These are phyloP conservation scores for Talaromyces liani DNA, from an alignment of 495 filamentous ascomycete species.

Conservation along the genomic window DNA sequence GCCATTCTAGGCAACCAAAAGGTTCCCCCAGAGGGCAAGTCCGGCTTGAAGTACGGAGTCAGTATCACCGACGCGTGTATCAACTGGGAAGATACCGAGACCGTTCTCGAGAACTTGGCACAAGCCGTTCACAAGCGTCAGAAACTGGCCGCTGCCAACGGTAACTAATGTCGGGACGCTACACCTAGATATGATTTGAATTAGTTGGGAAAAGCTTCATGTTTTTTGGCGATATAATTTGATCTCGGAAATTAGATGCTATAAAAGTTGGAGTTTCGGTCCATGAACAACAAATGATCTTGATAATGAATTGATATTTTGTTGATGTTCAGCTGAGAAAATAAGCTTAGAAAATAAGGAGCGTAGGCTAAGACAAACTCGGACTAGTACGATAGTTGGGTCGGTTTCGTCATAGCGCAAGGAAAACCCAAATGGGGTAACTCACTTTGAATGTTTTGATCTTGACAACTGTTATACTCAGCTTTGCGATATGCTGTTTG, in stretches of 20 bases:
- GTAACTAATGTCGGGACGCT: background rate
- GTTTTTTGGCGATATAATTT: background rate
- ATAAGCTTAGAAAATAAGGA: background rate
- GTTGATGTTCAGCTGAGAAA: background rate
- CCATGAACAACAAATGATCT: background rate
- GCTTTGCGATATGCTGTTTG: background rate
- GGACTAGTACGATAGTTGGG: background rate
- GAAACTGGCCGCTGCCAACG: background rate
- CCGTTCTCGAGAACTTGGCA: conserved; percentile 70
- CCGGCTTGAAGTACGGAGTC: conserved; percentile 85
- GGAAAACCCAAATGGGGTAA: background rate
- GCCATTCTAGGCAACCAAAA: conserved; percentile 69
- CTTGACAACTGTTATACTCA: background rate
- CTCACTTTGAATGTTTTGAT: background rate
- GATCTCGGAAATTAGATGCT: background rate
- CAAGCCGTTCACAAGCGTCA: conserved; percentile 59
- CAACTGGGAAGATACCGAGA: conserved; percentile 85
- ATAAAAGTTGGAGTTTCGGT: background rate
- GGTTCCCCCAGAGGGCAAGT: conserved; percentile 81
- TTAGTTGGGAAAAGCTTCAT: background rate
- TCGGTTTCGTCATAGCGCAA: background rate
- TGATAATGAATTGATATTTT: background rate
- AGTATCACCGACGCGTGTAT: conserved; percentile 99
- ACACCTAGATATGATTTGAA: background rate
- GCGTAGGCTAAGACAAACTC: background rate